phyloP scores from a whole-genome alignment of 176 grass and related monocot species.

The Carex littledalei region DNA sequence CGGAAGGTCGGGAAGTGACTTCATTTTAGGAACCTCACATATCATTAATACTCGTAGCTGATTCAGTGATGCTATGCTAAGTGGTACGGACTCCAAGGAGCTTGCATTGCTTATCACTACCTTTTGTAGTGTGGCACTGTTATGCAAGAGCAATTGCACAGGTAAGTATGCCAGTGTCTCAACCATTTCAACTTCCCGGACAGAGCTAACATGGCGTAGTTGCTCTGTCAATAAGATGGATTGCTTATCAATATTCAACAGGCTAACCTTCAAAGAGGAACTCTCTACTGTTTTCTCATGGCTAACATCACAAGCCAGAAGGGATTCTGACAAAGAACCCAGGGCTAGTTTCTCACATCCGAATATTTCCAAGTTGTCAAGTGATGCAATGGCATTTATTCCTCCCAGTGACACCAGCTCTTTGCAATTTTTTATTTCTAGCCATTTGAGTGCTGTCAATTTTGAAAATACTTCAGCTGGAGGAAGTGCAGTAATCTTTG shows the following conservation, averaged over 20 bases:
- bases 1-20: neutral
- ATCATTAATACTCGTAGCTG: neutral
- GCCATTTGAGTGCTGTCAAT: slow-evolving; percentile 25
- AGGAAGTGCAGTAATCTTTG: slow-evolving; percentile 28
- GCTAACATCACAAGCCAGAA: neutral
- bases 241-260: slow-evolving; percentile 27
- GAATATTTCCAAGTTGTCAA: slow-evolving; percentile 16
- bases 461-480: slow-evolving; percentile 16
- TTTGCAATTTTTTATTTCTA: slow-evolving; percentile 24
- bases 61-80: neutral
- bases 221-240: neutral
- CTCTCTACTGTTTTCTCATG: neutral
- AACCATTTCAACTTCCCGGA: neutral
- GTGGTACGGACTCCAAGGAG: neutral
- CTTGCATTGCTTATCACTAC: neutral
- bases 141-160: neutral
- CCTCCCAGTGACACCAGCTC: slow-evolving; percentile 35
- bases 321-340: neutral
- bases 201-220: neutral
- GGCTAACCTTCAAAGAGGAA: neutral
- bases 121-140: neutral
- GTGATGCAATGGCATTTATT: slow-evolving; percentile 11
- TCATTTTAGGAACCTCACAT: neutral
- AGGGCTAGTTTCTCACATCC: slow-evolving; percentile 27
- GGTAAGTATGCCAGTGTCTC: neutral